A percentile compares a stretch with the other conserved stretches of the same genome.
These are phyloP conservation scores for Didymella glomerata DNA, from an alignment of 2,329 filamentous ascomycete species.

Conservation along the genomic window DNA sequence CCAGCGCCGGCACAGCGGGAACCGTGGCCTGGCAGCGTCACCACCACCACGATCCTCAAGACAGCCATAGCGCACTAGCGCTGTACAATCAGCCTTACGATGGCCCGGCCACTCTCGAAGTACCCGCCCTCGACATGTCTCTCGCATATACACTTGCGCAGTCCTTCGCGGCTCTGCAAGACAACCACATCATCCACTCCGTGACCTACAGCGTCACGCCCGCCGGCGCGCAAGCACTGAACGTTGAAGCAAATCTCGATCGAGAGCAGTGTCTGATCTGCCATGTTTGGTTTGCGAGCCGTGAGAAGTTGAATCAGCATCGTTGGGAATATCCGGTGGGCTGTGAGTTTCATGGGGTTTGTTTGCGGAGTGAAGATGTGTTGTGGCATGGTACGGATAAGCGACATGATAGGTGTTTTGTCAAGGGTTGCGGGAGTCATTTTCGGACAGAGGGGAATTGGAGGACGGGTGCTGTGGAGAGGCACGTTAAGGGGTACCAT, in stretches of 20 bases:
- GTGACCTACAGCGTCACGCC: slow-evolving; percentile 20
- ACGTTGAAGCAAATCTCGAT: slow-evolving; percentile 31
- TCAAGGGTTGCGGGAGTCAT: slow-evolving; percentile 28
- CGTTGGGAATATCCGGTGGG: slow-evolving; percentile 24
- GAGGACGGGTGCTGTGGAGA: slow-evolving; percentile 25
- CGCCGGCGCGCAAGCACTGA: slow-evolving; percentile 22
- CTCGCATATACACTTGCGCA: slow-evolving; percentile 16
- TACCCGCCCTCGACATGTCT: neutral
- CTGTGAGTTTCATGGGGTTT: slow-evolving; percentile 31
- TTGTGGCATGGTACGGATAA: slow-evolving; percentile 26
- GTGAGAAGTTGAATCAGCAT: slow-evolving; percentile 21
- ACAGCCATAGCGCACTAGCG: too few relatives aligned
- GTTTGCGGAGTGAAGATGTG: slow-evolving; percentile 29
- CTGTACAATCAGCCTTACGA: too few relatives aligned
- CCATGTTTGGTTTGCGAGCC: slow-evolving; percentile 28
- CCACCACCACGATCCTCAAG: neutral
- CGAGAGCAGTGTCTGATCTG: slow-evolving; percentile 33
- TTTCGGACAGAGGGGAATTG: slow-evolving; percentile 30
- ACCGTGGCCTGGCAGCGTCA: slow-evolving; percentile 2
- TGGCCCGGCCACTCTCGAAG: too few relatives aligned
- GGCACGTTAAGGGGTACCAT: slow-evolving; percentile 25
- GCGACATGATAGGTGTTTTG: slow-evolving; percentile 35
- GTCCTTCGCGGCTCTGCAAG: slow-evolving; percentile 22
- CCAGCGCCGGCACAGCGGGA: neutral
- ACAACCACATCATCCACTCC: slow-evolving; percentile 24